Conservation (phyloP, 192 early-diverging fungal genomes). For the Linnemannia schmuckeri region DNA sequence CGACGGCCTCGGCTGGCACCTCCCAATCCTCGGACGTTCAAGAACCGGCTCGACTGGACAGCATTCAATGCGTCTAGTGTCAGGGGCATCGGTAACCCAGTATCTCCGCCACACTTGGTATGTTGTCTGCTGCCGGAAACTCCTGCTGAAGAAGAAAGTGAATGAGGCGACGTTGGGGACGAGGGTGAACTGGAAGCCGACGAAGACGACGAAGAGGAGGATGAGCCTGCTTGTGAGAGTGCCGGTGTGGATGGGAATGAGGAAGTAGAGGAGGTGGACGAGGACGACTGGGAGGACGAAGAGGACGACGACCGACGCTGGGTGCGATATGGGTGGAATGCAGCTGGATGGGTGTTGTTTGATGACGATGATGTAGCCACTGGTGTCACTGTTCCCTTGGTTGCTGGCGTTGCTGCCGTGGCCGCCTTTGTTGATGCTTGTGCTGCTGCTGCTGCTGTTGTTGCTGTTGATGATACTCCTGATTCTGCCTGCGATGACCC, state of each 20-base stretch:
- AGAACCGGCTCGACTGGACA: constrained; percentile 22
- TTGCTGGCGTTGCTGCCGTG: background rate
- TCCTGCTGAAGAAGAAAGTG: background rate
- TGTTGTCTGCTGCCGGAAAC: background rate
- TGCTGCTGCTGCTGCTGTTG: background rate
- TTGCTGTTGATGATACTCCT: background rate
- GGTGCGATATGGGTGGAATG: constrained; percentile 29
- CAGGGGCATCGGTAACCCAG: constrained; percentile 7
- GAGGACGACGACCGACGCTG: constrained; percentile 17
- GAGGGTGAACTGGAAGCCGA: constrained; percentile 23
- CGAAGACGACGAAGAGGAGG: constrained; percentile 19
- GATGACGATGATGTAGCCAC: background rate
- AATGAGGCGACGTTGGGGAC: constrained; percentile 23
- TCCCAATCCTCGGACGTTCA: constrained; percentile 46
- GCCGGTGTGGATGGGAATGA: constrained; percentile 39
- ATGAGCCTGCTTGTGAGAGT: constrained; percentile 20
- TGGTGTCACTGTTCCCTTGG: background rate
- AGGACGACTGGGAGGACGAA: constrained; percentile 9
- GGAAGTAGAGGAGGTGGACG: background rate
- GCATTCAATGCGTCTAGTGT: constrained; percentile 17
- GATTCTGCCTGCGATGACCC: background rate
- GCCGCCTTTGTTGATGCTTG: background rate
- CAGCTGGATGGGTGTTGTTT: background rate
- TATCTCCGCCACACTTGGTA: background rate
- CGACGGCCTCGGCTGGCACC: constrained; percentile 35